Base-by-base conservation (phyloP, 1,284 basidiomycete species). In the Boletus sp. region DNA sequence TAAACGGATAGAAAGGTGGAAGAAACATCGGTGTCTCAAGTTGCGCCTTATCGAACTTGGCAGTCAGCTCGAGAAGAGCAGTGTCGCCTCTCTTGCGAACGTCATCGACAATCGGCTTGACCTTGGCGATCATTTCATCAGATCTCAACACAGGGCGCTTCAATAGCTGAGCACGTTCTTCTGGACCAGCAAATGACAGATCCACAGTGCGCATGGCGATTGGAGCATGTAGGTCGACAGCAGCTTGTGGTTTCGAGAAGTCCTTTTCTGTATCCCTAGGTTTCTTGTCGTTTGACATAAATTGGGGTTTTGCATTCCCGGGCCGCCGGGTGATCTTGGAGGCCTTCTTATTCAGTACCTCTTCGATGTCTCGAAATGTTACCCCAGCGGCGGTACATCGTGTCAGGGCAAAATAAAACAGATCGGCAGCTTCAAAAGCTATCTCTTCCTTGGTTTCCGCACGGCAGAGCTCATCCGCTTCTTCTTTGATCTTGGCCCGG, bases 341-440 rank as follows among this genome's bases (percentile, higher is more conserved):
- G 10, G 91, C 86, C 71, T 98, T 97, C 56, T 72, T 74, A 67
- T 98, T 90, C 41, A 99, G 72, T 4, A 85, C 90, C 3, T 73
- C 74, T 69, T 96, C 94, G 39, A 99, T 82, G 59, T 99, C 93
- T 23, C 81, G 76, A 54, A 98, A 74, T 30, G 76, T 75, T 22
- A 99, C 91, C 2, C 94, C 96, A 13, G 85, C 80, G 37, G 86
- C 79, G 25, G 94, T 76, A 62, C 95, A 99, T 54, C 89, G 86
- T 14, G 90, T 82, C 54, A 99, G 72, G 2, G 90, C 84, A 70
- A 99, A 99, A 74, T 99, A 99, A 41, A 97, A 61, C 33, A 99
- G 73, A 69, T 99, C 96, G 0, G 95, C 95, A 2, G 94, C 91
- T 69, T 99, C 96, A 56, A 95, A 96, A 1, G 93, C 90, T n/a